phyloP scores from a whole-genome alignment of 768 basidiomycete genomes.

The Amanita jacksonii region DNA sequence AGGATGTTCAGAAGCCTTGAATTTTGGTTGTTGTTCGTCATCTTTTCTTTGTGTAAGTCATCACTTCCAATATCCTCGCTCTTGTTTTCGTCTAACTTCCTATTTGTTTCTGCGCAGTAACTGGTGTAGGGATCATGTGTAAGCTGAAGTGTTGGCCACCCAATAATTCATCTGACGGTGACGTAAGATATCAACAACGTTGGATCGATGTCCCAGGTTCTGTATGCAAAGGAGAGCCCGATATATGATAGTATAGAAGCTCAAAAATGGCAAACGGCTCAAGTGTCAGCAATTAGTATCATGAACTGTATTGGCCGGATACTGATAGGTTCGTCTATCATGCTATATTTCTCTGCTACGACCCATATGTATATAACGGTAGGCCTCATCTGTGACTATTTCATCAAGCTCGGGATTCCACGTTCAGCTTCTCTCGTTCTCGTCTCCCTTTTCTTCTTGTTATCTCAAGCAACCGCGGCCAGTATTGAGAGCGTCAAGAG shows the following conservation, averaged over 20 bases:
- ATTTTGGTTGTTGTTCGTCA: slow-evolving; percentile 55
- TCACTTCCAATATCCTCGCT: neutral
- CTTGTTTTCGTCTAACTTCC: slow-evolving; percentile 3
- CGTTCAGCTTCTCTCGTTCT: slow-evolving; percentile 63
- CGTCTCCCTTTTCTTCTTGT: slow-evolving; percentile 56
- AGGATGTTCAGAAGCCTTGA: slow-evolving; percentile 41
- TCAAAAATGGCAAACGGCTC: slow-evolving; percentile 68
- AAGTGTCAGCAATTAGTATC: slow-evolving; percentile 76
- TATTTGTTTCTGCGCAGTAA: slow-evolving; percentile 40
- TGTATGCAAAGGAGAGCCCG: slow-evolving; percentile 37
- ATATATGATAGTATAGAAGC: slow-evolving; percentile 58
- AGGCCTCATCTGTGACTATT: slow-evolving; percentile 63
- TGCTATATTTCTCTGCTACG: neutral
- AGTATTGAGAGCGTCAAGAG: slow-evolving; percentile 43
- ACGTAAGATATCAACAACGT: slow-evolving; percentile 73
- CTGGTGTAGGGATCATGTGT: slow-evolving; percentile 82
- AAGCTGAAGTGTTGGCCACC: slow-evolving; percentile 18
- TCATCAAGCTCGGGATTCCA: slow-evolving; percentile 47
- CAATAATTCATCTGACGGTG: neutral
- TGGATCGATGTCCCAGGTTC: slow-evolving; percentile 60
- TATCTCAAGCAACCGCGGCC: slow-evolving; percentile 59
- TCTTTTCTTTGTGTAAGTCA: slow-evolving; percentile 48
- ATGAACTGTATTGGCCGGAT: slow-evolving; percentile 78
- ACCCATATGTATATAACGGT: neutral
- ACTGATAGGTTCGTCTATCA: slow-evolving; percentile 44